These are phyloP conservation scores for Phytophthora boehmeriae DNA, from an alignment of 352 stramenopile genomes.

Conservation along the genomic window DNA sequence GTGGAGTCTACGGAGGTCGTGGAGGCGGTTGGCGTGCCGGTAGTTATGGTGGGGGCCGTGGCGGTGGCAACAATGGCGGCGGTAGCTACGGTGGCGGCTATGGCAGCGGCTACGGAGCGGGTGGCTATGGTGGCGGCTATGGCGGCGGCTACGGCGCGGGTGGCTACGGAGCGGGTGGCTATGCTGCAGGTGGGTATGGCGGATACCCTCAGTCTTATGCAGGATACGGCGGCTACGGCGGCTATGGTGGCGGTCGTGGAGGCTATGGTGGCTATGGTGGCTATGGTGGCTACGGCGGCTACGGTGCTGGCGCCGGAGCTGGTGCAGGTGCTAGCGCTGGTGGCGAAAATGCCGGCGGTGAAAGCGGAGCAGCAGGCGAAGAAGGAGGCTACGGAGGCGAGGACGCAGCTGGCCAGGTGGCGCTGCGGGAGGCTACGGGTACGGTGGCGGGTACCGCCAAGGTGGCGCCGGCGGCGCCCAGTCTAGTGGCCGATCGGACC, in stretches of 20 bases:
- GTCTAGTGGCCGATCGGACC: slow-evolving; percentile 70
- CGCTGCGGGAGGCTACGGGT: slow-evolving; percentile 42
- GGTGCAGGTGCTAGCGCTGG: slow-evolving; percentile 23
- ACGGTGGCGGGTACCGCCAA: slow-evolving; percentile 61
- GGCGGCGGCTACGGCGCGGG: slow-evolving; percentile 40
- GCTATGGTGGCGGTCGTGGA: slow-evolving; percentile 48
- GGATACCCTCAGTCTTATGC: slow-evolving; percentile 45
- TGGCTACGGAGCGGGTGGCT: slow-evolving; percentile 27
- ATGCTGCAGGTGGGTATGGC: slow-evolving; percentile 36
- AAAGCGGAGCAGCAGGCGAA: slow-evolving; percentile 39
- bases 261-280: slow-evolving; percentile 31
- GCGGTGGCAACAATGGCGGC: slow-evolving; percentile 34
- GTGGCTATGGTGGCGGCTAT: slow-evolving; percentile 12
- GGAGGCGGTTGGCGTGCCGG: slow-evolving; percentile 25
- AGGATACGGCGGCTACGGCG: slow-evolving; percentile 45
- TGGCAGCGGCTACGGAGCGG: slow-evolving; percentile 34
- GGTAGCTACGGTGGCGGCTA: slow-evolving; percentile 40
- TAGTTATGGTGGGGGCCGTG: slow-evolving; percentile 24
- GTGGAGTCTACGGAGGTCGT: slow-evolving; percentile 35
- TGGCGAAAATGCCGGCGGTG: slow-evolving; percentile 31
- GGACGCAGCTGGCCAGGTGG: slow-evolving; percentile 20
- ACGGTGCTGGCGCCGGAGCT: slow-evolving; percentile 28
- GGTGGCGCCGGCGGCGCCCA: slow-evolving; percentile 47
- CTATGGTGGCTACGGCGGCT: slow-evolving; percentile 49
- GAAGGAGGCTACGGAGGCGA: slow-evolving; percentile 18